phyloP scores from a whole-genome alignment of 2,329 filamentous ascomycete species.

The Aspergillus sergii region DNA sequence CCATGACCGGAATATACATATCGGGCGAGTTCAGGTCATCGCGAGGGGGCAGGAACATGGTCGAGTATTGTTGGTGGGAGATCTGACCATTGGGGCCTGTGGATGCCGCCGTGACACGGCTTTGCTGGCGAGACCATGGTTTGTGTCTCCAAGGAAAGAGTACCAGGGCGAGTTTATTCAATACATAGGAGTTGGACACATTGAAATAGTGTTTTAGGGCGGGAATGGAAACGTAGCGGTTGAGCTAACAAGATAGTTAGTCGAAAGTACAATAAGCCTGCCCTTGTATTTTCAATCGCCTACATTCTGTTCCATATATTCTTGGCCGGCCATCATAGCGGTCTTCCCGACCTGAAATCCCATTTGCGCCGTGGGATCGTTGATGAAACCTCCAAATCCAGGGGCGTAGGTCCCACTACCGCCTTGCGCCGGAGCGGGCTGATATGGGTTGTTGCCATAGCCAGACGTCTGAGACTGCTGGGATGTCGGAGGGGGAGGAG shows the following conservation, averaged over 20 bases:
- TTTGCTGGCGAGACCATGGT: conserved; percentile 92
- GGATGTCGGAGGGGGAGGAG: conserved; percentile 77
- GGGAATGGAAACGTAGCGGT: conserved; percentile 85
- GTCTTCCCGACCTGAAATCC: conserved; percentile 92
- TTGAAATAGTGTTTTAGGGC: conserved; percentile 99
- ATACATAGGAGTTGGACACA: conserved; percentile 94
- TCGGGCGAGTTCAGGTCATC: conserved; percentile 98
- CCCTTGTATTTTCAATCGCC: conserved; percentile 30
- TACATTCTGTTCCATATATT: conserved; percentile 95
- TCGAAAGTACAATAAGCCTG: not conserved
- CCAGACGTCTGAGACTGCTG: conserved; percentile 65
- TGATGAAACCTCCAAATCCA: conserved; percentile 90
- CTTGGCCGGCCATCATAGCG: conserved; percentile 86
- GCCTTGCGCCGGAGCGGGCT: conserved; percentile 46
- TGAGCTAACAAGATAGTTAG: conserved; percentile 54
- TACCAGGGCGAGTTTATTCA: conserved; percentile 89
- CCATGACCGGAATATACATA: conserved; percentile 99
- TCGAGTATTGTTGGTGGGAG: conserved; percentile 57
- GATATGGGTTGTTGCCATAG: conserved; percentile 55
- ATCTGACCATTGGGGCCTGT: conserved; percentile 61
- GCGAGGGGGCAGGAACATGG: conserved; percentile 79
- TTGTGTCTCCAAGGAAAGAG: conserved; percentile 97
- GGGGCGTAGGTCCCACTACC: conserved; percentile 49
- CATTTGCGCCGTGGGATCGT: conserved; percentile 91
- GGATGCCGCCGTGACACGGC: conserved; percentile 48